Evolutionary conservation across 1,139 yeast genomes (phyloP), one percentile per base, ranked within the genome.

Genomic region (Spathaspora sp.): DNA sequence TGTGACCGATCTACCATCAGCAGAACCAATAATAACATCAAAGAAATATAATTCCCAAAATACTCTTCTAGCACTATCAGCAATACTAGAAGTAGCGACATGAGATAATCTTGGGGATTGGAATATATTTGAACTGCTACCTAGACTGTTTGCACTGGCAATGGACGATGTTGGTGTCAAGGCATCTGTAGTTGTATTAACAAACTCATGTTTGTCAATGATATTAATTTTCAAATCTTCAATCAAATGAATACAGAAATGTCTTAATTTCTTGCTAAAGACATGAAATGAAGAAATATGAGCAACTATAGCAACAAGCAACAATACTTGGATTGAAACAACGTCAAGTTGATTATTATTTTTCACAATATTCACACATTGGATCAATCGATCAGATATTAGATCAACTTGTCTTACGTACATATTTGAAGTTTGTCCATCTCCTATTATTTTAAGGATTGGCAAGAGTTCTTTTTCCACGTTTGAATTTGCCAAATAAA

Each of bases 41-140:
- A 76, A 63, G 53, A 74, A 76, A 53, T 72, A 70, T 7, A 74
- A 53, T 46, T 77, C 82, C 81, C 81, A 76, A 48, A 74, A 69
- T 4, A 74, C 62, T 47, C 79, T 60, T 46, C 81, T 61, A 6
- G 72, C 72, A 38, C 65, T 59, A 43, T 76, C 77, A 29, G 58
- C 51, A 8, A 67, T 38, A 10, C 52, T 43, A 1, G 47, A 44
- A 11, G 38, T 44, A 2, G 62, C 49, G n/a, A 60, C 48, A 29
- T 51, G 54, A 4, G 44, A 38, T 8, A 57, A 47, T 38, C 65
- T 52, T 7, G 56, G 51, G 7, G 60, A 56, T 7, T 41, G 44
- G 27, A 46, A 51, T 5, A 54, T 47, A 18, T 27, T 41, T 3
- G 37, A 41, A 1, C 23, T 2, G 3, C 40, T 27, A 31, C 34